Evolutionary conservation across 2,329 filamentous ascomycete genomes (phyloP).

Genomic region (Pseudopithomyces maydicus): DNA sequence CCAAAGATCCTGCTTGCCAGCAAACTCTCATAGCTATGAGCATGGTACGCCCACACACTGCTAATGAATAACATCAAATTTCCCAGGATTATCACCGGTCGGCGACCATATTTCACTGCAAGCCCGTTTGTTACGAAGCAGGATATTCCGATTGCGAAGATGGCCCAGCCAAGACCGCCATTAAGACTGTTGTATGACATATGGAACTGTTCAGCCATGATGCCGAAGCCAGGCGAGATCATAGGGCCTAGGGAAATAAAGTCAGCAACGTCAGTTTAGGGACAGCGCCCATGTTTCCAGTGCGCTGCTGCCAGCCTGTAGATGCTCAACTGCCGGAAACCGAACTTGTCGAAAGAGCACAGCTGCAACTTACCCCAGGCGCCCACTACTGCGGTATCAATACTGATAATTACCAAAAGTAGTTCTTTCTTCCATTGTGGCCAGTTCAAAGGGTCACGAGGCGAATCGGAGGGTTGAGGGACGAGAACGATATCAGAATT

Average conservation of each 20-base stretch:
- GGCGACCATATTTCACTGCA: conserved; percentile 22
- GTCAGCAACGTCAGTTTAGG: too few relatives aligned
- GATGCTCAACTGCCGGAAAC: too few relatives aligned
- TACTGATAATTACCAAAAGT: conserved; percentile 20
- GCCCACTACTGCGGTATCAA: conserved; percentile 27
- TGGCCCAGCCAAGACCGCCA: conserved; percentile 23
- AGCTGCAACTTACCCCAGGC: conserved; percentile 14
- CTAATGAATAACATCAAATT: conserved; percentile 24
- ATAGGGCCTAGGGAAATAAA: conserved; percentile 12
- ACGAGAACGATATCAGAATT: conserved; percentile 35
- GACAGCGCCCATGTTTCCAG: too few relatives aligned
- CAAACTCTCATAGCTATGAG: conserved; percentile 20
- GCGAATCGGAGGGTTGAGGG: conserved; percentile 13
- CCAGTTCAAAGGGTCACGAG: conserved; percentile 27
- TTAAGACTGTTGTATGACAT: conserved; percentile 25
- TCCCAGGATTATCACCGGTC: conserved; percentile 25
- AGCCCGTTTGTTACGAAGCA: conserved; percentile 27
- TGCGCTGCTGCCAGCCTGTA: too few relatives aligned
- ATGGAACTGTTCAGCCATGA: conserved; percentile 24
- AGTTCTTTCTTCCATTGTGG: conserved; percentile 31
- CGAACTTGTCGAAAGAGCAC: too few relatives aligned
- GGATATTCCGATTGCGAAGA: conserved; percentile 26
- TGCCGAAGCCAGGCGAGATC: conserved; percentile 23
- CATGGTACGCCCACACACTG: conserved; percentile 26
- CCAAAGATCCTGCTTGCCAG: conserved; percentile 25